Conservation (phyloP, 2,329 filamentous ascomycete genomes). For the Byssothecium circinans region DNA sequence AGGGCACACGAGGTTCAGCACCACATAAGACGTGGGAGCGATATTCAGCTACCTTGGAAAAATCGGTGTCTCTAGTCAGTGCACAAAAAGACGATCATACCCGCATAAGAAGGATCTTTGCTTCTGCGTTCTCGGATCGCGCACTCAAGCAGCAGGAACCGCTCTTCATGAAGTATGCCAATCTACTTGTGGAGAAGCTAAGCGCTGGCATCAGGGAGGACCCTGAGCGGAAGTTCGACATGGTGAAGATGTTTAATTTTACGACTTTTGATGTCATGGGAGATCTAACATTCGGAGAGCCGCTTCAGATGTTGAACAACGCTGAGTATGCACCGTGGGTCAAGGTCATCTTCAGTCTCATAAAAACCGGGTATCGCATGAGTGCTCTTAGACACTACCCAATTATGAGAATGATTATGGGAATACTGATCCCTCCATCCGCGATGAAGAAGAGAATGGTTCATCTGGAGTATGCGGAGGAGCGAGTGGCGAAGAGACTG, state of each 20-base stretch:
- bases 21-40: slow-evolving; percentile 16
- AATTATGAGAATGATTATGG: slow-evolving; percentile 9
- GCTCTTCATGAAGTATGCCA: slow-evolving; percentile 45
- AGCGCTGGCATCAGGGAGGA: slow-evolving; percentile 32
- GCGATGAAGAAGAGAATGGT: slow-evolving; percentile 13
- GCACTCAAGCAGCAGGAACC: slow-evolving; percentile 47
- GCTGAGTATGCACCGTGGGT: slow-evolving; percentile 39
- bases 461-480: slow-evolving; percentile 23
- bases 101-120: slow-evolving; percentile 44
- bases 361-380: slow-evolving; percentile 15
- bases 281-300: slow-evolving; percentile 36
- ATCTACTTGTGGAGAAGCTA: slow-evolving; percentile 45
- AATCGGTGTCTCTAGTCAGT: slow-evolving; percentile 31
- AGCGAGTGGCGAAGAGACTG: slow-evolving; percentile 33
- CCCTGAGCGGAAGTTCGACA: slow-evolving; percentile 36
- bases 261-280: slow-evolving; percentile 41
- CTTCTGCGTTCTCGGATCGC: slow-evolving; percentile 47
- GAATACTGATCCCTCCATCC: slow-evolving; percentile 5
- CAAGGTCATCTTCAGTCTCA: slow-evolving; percentile 25
- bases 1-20: not conserved
- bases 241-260: slow-evolving; percentile 39
- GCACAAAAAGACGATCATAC: slow-evolving; percentile 40
- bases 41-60: slow-evolving; percentile 27
- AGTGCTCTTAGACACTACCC: slow-evolving; percentile 16
- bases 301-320: slow-evolving; percentile 34